Evolutionary conservation across 176 grass and related monocot species (phyloP).

Genomic region (Ananas comosus): DNA sequence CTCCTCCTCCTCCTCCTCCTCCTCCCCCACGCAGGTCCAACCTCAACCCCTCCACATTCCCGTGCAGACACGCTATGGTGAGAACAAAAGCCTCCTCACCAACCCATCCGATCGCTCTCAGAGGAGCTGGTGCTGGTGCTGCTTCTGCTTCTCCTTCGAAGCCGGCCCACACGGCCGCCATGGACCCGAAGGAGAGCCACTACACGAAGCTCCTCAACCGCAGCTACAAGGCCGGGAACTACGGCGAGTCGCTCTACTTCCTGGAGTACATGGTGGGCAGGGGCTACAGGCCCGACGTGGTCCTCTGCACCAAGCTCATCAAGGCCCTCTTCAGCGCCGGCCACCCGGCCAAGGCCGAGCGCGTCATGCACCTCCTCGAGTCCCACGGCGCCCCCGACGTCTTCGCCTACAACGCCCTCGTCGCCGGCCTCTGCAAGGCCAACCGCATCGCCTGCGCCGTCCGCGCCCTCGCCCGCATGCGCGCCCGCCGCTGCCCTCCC

Average conservation of each 20-base stretch:
- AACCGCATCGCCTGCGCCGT: conserved; percentile 16
- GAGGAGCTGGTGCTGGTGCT: too few species aligned
- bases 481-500: conserved; percentile 11
- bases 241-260: conserved; percentile 27
- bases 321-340: conserved; percentile 18
- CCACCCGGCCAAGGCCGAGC: conserved; percentile 6
- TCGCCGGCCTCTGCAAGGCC: conserved; percentile 26
- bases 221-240: conserved; percentile 20
- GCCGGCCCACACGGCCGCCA: background rate
- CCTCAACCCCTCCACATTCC: background rate
- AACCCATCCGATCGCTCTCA: background rate
- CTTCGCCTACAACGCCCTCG: conserved; percentile 34
- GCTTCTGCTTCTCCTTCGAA: too few species aligned
- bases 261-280: conserved; percentile 30
- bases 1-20: background rate
- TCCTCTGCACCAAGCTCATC: conserved; percentile 37
- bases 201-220: conserved; percentile 26
- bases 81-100: background rate
- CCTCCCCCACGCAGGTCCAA: background rate
- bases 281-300: conserved; percentile 24
- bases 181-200: conserved; percentile 16
- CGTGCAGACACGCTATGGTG: too few species aligned
- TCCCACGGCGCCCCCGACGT: conserved; percentile 18
- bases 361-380: conserved; percentile 26
- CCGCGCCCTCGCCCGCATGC: conserved; percentile 28